Evolutionary conservation across 2,329 filamentous ascomycete genomes (phyloP), one percentile per base, ranked within the genome.

Genomic region (Aspergillus carbonarius): DNA sequence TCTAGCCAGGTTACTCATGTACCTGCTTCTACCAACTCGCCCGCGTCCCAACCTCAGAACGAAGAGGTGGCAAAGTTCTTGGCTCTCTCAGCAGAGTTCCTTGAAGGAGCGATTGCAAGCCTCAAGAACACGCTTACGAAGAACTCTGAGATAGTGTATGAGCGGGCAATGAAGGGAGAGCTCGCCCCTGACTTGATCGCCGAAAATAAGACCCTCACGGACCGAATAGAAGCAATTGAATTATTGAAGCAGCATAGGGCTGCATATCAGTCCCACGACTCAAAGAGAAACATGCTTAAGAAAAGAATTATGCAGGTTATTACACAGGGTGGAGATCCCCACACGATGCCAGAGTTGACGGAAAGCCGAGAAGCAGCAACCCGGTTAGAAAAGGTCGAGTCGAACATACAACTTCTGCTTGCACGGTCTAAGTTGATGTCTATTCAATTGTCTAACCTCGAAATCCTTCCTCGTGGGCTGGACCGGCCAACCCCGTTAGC

Each of bases 221-320:
- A 64, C 30, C 75, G 70, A 57, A 75, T 79, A 20, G 68, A 74
- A 48, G 72, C 75, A 5, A 70, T 79, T 53, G 67, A 74, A 46
- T 59, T 61, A 15, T 59, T 79, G 35, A 69, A 74, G 52, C 56
- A 59, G 12, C 62, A 75, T 27, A 70, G 68, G 47, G 48, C 53
- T 5, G 57, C 65, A 3, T 72, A 78, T 35, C 55, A 67, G 12
- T 37, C 55, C 15, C 68, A 70, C 35, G 61, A 70, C 32, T 59
- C 66, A 51, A 71, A 71, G 47, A 73, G 74, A 51, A 65, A 74
- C 15, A 62, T 64, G 37, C 60, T 76, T 15, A 78, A 76, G 61
- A 63, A 69, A 47, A 65, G 66, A 8, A 66, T 78, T n/a, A 70
- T 78, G 53, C 60, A 66, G 44, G 67, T 66, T 12, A 70, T 78